Evolutionary conservation across 306 rosid genomes (phyloP).

Genomic region (apple (Malus domestica)): DNA sequence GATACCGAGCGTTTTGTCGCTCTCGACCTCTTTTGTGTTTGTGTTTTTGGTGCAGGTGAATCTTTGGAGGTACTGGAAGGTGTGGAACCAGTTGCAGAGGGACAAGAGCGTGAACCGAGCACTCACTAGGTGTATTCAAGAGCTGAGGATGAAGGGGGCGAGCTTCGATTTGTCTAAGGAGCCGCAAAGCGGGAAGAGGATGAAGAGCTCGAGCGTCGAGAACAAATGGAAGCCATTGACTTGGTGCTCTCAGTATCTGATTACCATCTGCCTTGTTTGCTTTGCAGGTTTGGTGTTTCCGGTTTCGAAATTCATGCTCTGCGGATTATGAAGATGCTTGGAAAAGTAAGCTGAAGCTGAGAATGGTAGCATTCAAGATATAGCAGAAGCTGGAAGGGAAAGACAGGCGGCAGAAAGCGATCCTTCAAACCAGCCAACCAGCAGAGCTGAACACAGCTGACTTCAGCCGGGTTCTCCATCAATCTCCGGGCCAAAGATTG

Average conservation of each 20-base stretch:
- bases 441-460: too few species aligned
- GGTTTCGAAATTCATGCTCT: slow-evolving; percentile 60
- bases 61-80: slow-evolving; percentile 58
- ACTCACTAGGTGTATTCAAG: slow-evolving; percentile 55
- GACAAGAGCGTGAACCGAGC: slow-evolving; percentile 50
- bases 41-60: slow-evolving; percentile 50
- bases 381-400: not conserved
- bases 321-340: slow-evolving; percentile 34
- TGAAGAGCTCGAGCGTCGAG: slow-evolving; percentile 94
- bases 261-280: slow-evolving; percentile 48
- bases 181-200: slow-evolving; percentile 49
- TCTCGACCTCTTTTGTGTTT: slow-evolving; percentile 48
- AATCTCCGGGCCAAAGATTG: too few species aligned
- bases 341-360: too few species aligned
- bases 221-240: slow-evolving; percentile 67
- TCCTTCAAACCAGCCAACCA: not conserved
- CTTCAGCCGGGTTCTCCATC: too few species aligned
- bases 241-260: slow-evolving; percentile 38
- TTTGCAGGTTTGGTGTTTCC: slow-evolving; percentile 57
- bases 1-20: slow-evolving; percentile 50
- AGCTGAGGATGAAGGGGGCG: slow-evolving; percentile 86
- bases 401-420: not conserved
- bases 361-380: not conserved
- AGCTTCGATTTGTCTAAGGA: slow-evolving; percentile 76
- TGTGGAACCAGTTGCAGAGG: slow-evolving; percentile 46